phyloP scores from a whole-genome alignment of 768 basidiomycete genomes.

The Boletales sp. region DNA sequence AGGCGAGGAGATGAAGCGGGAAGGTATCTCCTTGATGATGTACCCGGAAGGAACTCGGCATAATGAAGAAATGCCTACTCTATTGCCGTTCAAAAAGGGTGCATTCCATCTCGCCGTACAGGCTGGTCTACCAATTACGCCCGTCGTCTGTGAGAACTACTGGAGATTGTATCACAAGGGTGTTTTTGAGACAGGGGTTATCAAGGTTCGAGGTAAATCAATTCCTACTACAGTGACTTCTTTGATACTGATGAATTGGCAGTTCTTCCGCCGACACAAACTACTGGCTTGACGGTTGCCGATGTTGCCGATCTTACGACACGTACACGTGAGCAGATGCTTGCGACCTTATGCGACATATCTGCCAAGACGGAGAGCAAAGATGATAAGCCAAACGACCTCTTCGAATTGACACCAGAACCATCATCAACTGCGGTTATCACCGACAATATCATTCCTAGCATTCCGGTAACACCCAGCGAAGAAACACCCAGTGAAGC shows the following conservation, averaged over 20 bases:
- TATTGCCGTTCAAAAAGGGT: constrained; percentile 95
- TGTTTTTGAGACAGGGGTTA: constrained; percentile 67
- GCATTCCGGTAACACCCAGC: constrained; percentile 19
- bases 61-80: constrained; percentile 53
- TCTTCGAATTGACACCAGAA: constrained; percentile 21
- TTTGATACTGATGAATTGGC: constrained; percentile 3
- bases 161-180: constrained; percentile 79
- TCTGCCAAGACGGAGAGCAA: constrained; percentile 48
- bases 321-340: constrained; percentile 76
- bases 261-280: constrained; percentile 92
- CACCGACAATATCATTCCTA: constrained; percentile 33
- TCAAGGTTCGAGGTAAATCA: constrained; percentile 70
- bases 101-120: constrained; percentile 96
- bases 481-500: constrained; percentile 26
- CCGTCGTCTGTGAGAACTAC: constrained; percentile 93
- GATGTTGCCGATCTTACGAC: constrained; percentile 68
- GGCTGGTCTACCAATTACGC: constrained; percentile 85
- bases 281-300: constrained; percentile 60
- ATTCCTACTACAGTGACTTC: background rate
- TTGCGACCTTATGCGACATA: constrained; percentile 71
- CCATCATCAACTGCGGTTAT: background rate
- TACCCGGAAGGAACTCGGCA: constrained; percentile 96
- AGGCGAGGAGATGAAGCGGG: constrained; percentile 70
- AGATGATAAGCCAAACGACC: constrained; percentile 11
- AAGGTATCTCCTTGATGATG: constrained; percentile 80